Conservation (phyloP, 2,329 filamentous ascomycete species). For the Gliomastix tumulicola region DNA sequence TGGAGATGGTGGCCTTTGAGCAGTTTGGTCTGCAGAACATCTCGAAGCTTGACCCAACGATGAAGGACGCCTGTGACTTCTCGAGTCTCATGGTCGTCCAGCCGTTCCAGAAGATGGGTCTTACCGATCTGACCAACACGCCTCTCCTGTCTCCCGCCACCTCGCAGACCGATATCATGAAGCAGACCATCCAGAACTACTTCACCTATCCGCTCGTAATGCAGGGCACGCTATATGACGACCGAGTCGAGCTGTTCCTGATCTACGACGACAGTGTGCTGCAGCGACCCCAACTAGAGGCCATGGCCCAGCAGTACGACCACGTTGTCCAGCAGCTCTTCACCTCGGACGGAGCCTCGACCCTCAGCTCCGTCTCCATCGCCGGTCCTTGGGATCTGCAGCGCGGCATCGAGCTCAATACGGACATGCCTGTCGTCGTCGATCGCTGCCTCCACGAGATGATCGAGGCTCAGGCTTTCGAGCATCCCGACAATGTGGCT, state of each 20-base stretch:
- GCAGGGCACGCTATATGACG: background rate
- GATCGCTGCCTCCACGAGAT: conserved; percentile 2
- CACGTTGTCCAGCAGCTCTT: conserved; percentile 2
- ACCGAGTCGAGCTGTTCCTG: background rate
- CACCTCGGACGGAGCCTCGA: background rate
- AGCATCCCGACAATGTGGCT: background rate
- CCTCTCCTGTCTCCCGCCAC: too few species aligned
- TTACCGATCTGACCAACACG: too few species aligned
- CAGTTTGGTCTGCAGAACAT: conserved; percentile 10
- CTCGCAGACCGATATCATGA: too few species aligned
- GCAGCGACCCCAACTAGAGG: conserved; percentile 2
- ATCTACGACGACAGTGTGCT: conserved; percentile 5
- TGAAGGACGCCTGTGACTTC: conserved; percentile 5
- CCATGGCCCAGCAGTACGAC: background rate
- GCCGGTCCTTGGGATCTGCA: background rate
- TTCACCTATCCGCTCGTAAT: conserved; percentile 6
- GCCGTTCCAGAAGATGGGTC: conserved; percentile 2
- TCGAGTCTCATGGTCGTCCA: conserved; percentile 2
- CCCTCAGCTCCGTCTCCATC: background rate
- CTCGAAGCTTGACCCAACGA: conserved; percentile 4
- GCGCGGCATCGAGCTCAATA: conserved; percentile 1
- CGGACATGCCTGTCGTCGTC: background rate
- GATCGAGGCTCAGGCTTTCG: background rate
- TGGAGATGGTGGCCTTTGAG: conserved; percentile 1
- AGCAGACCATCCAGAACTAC: conserved; percentile 4